Evolutionary conservation across 2,329 filamentous ascomycete genomes (phyloP).

Genomic region (Monosporascus sp.): DNA sequence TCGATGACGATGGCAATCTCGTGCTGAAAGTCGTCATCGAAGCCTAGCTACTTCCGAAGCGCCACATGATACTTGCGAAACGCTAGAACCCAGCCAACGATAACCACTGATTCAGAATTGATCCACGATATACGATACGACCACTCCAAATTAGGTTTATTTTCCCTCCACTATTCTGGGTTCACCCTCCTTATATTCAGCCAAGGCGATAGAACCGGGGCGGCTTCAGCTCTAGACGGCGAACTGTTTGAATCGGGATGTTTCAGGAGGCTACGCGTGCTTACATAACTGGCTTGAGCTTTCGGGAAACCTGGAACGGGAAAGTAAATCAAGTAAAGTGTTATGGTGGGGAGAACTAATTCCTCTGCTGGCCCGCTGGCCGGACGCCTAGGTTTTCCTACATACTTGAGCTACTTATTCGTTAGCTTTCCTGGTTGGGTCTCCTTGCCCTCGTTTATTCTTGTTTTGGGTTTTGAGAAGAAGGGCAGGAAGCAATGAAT

Average conservation of each 20-base stretch:
- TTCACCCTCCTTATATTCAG: background rate
- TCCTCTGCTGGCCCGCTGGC: no score
- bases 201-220: background rate
- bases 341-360: no score
- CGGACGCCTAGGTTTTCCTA: no score
- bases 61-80: no score
- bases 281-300: background rate
- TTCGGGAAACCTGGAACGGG: no score
- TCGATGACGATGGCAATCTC: constrained; percentile 61
- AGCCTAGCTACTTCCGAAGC: constrained; percentile 27
- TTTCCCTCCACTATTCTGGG: background rate
- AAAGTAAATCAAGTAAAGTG: no score
- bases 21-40: constrained; percentile 69
- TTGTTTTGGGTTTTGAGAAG: background rate
- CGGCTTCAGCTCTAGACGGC: background rate
- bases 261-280: background rate
- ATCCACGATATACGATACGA: no score
- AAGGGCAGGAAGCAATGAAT: background rate
- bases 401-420: no score
- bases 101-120: no score
- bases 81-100: no score
- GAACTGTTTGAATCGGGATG: background rate
- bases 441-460: background rate
- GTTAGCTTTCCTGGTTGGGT: no score
- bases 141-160: background rate